Percentiles rank a stretch among this genome's conserved stretches.
Evolutionary conservation across 352 stramenopile species (phyloP).

Genomic region (Phytophthora fragariaefolia): DNA sequence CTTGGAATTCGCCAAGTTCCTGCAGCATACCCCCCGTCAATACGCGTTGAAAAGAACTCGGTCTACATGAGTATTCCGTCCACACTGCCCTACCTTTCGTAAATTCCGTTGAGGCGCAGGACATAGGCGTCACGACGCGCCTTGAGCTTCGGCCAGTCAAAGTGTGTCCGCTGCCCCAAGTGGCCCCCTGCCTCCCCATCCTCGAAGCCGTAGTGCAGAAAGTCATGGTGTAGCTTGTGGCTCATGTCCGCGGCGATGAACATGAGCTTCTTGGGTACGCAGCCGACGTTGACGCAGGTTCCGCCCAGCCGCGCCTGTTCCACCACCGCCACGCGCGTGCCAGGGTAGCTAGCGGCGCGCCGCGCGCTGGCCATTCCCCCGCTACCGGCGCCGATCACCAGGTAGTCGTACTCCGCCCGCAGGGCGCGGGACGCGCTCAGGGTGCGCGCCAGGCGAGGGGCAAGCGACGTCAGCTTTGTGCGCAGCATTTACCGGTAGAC

Average conservation of each 20-base stretch:
- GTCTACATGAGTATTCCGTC: neutral
- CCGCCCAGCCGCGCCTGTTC: slow-evolving; percentile 93
- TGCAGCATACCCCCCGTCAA: slow-evolving; percentile 18
- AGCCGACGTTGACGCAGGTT: slow-evolving; percentile 99
- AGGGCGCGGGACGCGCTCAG: slow-evolving; percentile 18
- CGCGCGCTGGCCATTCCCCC: slow-evolving; percentile 94
- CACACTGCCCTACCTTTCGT: slow-evolving; percentile 64
- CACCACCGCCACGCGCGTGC: slow-evolving; percentile 95
- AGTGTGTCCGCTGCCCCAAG: slow-evolving; percentile 48
- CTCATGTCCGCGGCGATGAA: slow-evolving; percentile 74
- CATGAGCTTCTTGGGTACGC: slow-evolving; percentile 99
- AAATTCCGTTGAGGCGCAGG: slow-evolving; percentile 96
- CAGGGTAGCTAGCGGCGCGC: slow-evolving; percentile 79
- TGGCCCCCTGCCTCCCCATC: slow-evolving; percentile 37
- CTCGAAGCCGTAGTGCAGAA: slow-evolving; percentile 68
- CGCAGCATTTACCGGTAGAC: slow-evolving; percentile 22
- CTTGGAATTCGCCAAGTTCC: slow-evolving; percentile 91
- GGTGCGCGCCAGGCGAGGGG: slow-evolving; percentile 23
- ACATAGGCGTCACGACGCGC: slow-evolving; percentile 95
- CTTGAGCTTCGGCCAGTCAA: slow-evolving; percentile 95
- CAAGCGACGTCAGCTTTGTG: slow-evolving; percentile 10
- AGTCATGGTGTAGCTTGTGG: slow-evolving; percentile 62
- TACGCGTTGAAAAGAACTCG: neutral
- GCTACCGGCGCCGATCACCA: slow-evolving; percentile 93
- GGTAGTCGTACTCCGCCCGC: slow-evolving; percentile 73